A percentile compares a stretch with the other conserved stretches of the same genome.
phyloP scores from a whole-genome alignment of 2,329 filamentous ascomycete genomes.

The Fusarium devonianum region DNA sequence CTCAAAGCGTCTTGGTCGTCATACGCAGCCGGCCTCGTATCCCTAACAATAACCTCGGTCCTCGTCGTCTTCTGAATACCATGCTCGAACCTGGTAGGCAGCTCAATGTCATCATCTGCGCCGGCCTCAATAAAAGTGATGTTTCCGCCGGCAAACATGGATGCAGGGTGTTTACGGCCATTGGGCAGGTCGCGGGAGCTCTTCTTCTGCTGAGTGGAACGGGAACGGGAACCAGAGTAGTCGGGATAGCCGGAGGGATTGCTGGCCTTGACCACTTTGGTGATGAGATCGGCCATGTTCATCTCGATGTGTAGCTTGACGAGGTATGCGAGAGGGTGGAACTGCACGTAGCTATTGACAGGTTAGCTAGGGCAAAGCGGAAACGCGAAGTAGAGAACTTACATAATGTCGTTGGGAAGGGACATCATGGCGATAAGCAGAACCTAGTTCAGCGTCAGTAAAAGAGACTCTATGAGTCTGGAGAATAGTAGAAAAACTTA shows the following conservation, averaged over 20 bases:
- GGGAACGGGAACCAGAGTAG: conserved; percentile 36
- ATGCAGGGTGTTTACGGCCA: conserved; percentile 17
- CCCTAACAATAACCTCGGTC: conserved; percentile 37
- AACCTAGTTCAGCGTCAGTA: conserved; percentile 26
- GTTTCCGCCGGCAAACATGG: conserved; percentile 37
- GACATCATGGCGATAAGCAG: conserved; percentile 45
- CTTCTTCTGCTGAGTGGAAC: conserved; percentile 22
- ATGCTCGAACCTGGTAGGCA: conserved; percentile 13
- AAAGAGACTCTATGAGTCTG: rapidly evolving
- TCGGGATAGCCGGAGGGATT: conserved; percentile 32
- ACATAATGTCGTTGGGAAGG: conserved; percentile 43
- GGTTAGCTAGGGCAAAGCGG: neutral
- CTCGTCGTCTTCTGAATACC: conserved; percentile 41
- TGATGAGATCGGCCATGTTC: conserved; percentile 61
- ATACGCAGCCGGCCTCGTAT: conserved; percentile 22
- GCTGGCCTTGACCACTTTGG: conserved; percentile 44
- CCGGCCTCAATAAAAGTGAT: conserved; percentile 36
- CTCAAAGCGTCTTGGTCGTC: conserved; percentile 35
- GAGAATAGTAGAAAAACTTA: neutral
- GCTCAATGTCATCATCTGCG: conserved; percentile 30
- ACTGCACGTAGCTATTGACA: conserved; percentile 49
- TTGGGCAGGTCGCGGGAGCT: conserved; percentile 10
- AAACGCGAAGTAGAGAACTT: neutral
- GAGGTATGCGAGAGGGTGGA: conserved; percentile 60
- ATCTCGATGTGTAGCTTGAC: conserved; percentile 63